These are phyloP conservation scores for Ashbya aceris DNA, from an alignment of 1,139 yeast genomes.

Conservation along the genomic window DNA sequence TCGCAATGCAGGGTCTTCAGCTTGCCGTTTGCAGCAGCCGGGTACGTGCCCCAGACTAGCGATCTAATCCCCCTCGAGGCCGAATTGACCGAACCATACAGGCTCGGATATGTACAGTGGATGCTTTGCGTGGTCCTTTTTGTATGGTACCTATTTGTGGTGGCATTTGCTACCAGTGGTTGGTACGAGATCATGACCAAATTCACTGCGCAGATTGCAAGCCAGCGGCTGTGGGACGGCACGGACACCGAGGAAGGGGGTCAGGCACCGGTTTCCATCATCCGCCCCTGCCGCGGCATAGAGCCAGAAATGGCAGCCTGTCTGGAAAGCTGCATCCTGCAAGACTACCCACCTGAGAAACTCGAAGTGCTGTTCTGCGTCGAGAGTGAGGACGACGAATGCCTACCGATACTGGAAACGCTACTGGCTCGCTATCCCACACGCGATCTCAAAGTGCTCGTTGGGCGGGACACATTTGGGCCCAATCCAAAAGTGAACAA, in stretches of 20 bases:
- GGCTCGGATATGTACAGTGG: neutral
- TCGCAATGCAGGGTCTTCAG: neutral
- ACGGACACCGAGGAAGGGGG: slow-evolving; percentile 16
- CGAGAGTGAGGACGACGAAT: slow-evolving; percentile 54
- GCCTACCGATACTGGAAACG: slow-evolving; percentile 46
- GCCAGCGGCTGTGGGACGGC: slow-evolving; percentile 4
- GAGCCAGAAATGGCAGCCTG: slow-evolving; percentile 70
- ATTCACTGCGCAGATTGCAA: slow-evolving; percentile 24
- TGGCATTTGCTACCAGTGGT: slow-evolving; percentile 39
- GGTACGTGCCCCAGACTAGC: neutral
- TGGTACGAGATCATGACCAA: slow-evolving; percentile 37
- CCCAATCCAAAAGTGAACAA: slow-evolving; percentile 89
- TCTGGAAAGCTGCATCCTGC: slow-evolving; percentile 58
- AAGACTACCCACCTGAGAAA: slow-evolving; percentile 49
- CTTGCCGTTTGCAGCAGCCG: neutral
- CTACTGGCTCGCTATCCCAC: slow-evolving; percentile 48
- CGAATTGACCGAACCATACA: neutral
- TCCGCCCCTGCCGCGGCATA: slow-evolving; percentile 77
- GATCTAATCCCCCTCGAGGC: neutral
- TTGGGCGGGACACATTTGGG: slow-evolving; percentile 49
- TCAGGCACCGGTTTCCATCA: slow-evolving; percentile 63
- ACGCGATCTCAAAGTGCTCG: slow-evolving; percentile 49
- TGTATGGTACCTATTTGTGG: slow-evolving; percentile 39
- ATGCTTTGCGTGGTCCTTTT: slow-evolving; percentile 20
- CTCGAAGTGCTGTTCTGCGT: slow-evolving; percentile 72